Evolutionary conservation across 2,329 filamentous ascomycete species (phyloP), one percentile per base, ranked within the genome.

Genomic region (Fusarium begoniae): DNA sequence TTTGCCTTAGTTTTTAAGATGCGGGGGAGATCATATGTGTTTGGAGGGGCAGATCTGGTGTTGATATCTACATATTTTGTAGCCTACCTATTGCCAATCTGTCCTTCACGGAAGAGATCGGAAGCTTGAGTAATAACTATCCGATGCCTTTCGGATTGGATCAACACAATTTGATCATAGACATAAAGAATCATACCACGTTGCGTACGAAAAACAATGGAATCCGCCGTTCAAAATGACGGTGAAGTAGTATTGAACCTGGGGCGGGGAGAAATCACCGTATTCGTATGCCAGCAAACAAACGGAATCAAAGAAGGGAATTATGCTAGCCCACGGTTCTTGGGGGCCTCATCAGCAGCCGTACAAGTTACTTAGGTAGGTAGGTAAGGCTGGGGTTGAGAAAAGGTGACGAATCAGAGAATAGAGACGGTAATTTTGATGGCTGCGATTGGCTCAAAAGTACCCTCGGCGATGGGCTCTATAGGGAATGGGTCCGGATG

Each of bases 381-480:
- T n/a, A n/a, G 35, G 66, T 58, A 70, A 70, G 59, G 57, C 66
- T 70, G 60, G 57, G 56, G 18, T 50, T 41, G 22, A 60, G 51
- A 26, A 35, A 17, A 24, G 48, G 38, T 41, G 63, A 57, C 79
- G 70, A 81, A 81, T 81, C 72, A 80, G 44, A 51, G 51, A 37
- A 15, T 26, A 51, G 65, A 32, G 58, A 62, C 79, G 66, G 77
- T 80, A 81, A 81, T 81, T 78, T 78, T 66, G 58, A 43, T 37
- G 50, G 37, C 20, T 65, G 28, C 70, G 56, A 82, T 82, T 81
- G 80, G 79, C 38, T 56, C n/a, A 54, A 47, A 48, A 54, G 32
- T 22, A 38, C 44, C 41, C 54, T 54, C 51, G 55, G 50, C 6
- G 41, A 47, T 32, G 53, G 44, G 59, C 47, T 44, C n/a, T 50